Evolutionary conservation across 23 red algal genomes (phyloP).

Genomic region (Agarophyton chilense): DNA sequence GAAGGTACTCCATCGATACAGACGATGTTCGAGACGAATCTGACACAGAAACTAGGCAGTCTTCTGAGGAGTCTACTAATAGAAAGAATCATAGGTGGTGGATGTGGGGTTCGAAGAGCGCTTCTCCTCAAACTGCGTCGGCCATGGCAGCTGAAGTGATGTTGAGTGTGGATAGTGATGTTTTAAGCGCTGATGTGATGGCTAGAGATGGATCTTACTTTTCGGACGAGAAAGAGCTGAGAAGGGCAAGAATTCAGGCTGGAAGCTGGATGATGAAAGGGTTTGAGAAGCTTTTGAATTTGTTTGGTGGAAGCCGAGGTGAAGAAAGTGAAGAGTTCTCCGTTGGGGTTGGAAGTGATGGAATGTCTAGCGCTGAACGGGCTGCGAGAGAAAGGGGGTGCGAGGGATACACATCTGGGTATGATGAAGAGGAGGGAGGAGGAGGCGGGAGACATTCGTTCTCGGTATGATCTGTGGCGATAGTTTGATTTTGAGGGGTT

Average conservation of each 20-base stretch:
- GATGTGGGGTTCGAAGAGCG: neutral
- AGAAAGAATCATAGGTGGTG: neutral
- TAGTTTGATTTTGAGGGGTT: neutral
- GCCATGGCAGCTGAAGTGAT: neutral
- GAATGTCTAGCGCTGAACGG: constrained; percentile 20
- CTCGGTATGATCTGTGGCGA: no score
- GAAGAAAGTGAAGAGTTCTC: neutral
- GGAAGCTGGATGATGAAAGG: neutral
- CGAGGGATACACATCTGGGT: neutral
- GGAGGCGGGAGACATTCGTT: neutral
- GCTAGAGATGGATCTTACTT: neutral
- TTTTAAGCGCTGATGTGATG: neutral
- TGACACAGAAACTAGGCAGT: neutral
- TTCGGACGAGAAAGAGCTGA: neutral
- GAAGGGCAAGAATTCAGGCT: neutral
- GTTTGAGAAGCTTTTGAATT: neutral
- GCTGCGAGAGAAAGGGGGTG: neutral
- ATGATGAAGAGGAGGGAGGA: neutral
- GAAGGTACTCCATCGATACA: neutral
- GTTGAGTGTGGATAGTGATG: neutral
- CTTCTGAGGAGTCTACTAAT: neutral
- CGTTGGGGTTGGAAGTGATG: constrained; percentile 3
- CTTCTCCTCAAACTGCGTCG: neutral
- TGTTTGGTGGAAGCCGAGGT: neutral
- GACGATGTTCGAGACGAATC: neutral